phyloP scores from a whole-genome alignment of 371 early-diverging fungal species.

The Mucor saturninus region DNA sequence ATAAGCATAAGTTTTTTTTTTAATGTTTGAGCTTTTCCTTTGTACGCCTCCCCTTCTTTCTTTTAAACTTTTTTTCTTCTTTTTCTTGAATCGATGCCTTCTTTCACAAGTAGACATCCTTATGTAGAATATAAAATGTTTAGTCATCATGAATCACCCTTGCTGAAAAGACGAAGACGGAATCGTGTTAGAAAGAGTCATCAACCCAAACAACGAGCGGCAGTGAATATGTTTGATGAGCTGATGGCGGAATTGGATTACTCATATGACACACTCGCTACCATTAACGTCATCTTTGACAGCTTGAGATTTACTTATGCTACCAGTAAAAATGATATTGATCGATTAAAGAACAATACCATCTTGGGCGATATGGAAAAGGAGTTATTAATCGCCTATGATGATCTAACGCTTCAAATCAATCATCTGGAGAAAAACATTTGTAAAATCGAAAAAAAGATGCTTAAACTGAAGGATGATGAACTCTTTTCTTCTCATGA shows the following conservation, averaged over 20 bases:
- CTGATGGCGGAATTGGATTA: constrained; percentile 34
- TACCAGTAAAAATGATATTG: constrained; percentile 33
- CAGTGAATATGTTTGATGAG: not conserved
- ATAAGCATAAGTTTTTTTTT: constrained; percentile 4
- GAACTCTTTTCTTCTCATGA: not conserved
- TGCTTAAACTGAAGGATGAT: constrained; percentile 24
- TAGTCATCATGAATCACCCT: not conserved
- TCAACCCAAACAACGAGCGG: too few species aligned
- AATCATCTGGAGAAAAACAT: constrained; percentile 46
- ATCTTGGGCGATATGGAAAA: constrained; percentile 46
- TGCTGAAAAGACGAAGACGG: not conserved
- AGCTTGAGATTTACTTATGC: constrained; percentile 41
- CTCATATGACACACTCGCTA: constrained; percentile 42
- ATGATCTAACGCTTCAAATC: constrained; percentile 46
- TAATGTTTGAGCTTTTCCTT: not conserved
- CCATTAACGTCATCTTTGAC: constrained; percentile 42
- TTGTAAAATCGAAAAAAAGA: constrained; percentile 34
- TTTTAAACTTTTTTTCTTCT: not conserved
- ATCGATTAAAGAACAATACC: constrained; percentile 22
- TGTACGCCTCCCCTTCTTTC: constrained; percentile 1
- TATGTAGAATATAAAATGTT: too few species aligned
- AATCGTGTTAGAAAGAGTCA: not conserved
- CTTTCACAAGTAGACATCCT: not conserved
- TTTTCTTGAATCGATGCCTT: not conserved
- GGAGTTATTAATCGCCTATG: constrained; percentile 50